These are phyloP conservation scores for Alternaria infectoria DNA, from an alignment of 2,329 filamentous ascomycete species.

Conservation along the genomic window DNA sequence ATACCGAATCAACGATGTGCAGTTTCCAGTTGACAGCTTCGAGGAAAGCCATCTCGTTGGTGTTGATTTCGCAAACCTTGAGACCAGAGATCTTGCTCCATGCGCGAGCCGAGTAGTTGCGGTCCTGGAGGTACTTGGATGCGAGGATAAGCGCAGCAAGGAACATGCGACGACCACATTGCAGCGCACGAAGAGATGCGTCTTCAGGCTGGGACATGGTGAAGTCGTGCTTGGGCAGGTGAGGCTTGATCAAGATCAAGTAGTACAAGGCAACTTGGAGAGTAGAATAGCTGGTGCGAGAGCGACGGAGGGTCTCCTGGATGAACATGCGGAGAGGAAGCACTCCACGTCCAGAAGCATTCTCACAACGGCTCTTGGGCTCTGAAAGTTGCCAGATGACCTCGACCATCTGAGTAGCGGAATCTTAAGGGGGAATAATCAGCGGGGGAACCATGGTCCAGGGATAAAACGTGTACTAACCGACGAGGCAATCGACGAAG, in stretches of 20 bases:
- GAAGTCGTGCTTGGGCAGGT: slow-evolving; percentile 82
- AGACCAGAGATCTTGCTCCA: slow-evolving; percentile 99
- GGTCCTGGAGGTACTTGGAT: slow-evolving; percentile 96
- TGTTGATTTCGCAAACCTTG: slow-evolving; percentile 90
- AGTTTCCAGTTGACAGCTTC: slow-evolving; percentile 91
- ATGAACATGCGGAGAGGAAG: slow-evolving; percentile 94
- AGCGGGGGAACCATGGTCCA: slow-evolving; percentile 46
- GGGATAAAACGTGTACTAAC: slow-evolving; percentile 66
- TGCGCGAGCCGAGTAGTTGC: slow-evolving; percentile 94
- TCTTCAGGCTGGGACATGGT: slow-evolving; percentile 84
- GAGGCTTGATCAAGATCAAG: slow-evolving; percentile 88
- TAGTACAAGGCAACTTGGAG: slow-evolving; percentile 97
- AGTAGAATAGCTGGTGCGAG: slow-evolving; percentile 95
- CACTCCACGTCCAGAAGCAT: slow-evolving; percentile 71
- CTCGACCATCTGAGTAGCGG: slow-evolving; percentile 95
- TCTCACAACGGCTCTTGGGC: slow-evolving; percentile 74
- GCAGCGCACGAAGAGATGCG: slow-evolving; percentile 77
- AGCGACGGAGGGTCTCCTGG: slow-evolving; percentile 93
- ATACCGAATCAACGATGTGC: slow-evolving; percentile 87
- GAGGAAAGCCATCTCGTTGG: slow-evolving; percentile 93
- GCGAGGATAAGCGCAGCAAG: slow-evolving; percentile 91
- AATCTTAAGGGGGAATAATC: slow-evolving; percentile 68
- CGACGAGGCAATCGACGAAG: slow-evolving; percentile 96
- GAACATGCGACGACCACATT: slow-evolving; percentile 98
- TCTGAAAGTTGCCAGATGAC: slow-evolving; percentile 95